Evolutionary conservation across 2,329 filamentous ascomycete species (phyloP).

Genomic region (Aspergillus nomiae): DNA sequence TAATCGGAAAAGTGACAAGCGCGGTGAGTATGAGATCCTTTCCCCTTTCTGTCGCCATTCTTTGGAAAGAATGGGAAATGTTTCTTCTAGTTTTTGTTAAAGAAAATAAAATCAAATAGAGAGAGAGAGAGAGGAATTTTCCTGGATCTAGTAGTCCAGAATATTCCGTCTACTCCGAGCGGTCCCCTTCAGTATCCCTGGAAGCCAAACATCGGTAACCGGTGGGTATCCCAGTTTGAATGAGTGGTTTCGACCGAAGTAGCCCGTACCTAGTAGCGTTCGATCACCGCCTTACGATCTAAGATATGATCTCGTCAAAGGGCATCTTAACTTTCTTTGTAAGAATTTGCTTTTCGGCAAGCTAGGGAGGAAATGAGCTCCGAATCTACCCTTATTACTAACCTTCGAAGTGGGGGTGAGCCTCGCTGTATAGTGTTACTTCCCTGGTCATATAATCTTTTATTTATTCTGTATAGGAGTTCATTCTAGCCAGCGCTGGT

Average conservation of each 20-base stretch:
- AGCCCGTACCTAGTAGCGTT: not conserved
- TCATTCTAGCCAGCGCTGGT: not conserved
- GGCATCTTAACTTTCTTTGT: not conserved
- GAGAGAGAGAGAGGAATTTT: too few species aligned
- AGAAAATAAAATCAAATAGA: too few species aligned
- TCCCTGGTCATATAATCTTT: not conserved
- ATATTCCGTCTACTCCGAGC: too few species aligned
- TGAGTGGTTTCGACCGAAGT: not conserved
- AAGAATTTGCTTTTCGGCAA: not conserved
- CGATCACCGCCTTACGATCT: not conserved
- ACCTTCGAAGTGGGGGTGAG: not conserved
- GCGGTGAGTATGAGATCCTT: not conserved
- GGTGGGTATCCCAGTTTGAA: not conserved
- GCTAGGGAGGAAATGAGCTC: not conserved
- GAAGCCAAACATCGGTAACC: not conserved
- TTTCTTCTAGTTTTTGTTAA: not conserved
- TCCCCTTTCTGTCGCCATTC: not conserved
- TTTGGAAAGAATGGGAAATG: not conserved
- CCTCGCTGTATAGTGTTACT: not conserved
- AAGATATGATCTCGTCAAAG: not conserved
- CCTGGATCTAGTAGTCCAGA: too few species aligned
- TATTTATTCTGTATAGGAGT: not conserved
- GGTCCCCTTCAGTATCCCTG: not conserved
- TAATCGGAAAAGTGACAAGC: not conserved
- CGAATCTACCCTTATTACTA: not conserved